These are phyloP conservation scores for Penicillium oxalicum DNA, from an alignment of 2,329 filamentous ascomycete species.

Conservation along the genomic window DNA sequence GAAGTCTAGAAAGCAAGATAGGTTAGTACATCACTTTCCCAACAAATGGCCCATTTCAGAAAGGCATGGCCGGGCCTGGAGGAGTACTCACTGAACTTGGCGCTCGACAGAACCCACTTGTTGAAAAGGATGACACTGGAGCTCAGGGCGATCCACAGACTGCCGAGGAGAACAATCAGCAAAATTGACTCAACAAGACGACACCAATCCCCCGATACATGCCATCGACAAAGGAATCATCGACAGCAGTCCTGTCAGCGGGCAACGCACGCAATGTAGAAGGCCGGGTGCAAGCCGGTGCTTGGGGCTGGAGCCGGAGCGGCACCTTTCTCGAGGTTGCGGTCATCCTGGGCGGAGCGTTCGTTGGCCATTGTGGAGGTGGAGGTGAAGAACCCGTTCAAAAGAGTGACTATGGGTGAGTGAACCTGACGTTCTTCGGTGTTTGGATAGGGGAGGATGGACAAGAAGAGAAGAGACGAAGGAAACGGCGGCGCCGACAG, in stretches of 20 bases:
- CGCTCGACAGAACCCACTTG: slow-evolving; percentile 88
- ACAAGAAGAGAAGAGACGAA: slow-evolving; percentile 8
- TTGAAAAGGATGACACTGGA: slow-evolving; percentile 97
- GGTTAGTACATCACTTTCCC: slow-evolving; percentile 5
- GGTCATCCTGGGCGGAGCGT: slow-evolving; percentile 22
- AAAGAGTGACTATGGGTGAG: slow-evolving; percentile 24
- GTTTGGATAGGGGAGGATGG: slow-evolving; percentile 4
- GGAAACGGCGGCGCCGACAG: not conserved
- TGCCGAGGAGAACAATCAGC: slow-evolving; percentile 33
- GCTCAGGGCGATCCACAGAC: slow-evolving; percentile 83
- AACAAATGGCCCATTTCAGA: not conserved
- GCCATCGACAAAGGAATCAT: too few species aligned
- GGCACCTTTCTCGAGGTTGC: slow-evolving; percentile 21
- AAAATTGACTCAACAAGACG: slow-evolving; percentile 3
- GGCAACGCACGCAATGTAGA: slow-evolving; percentile 27
- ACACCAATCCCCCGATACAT: not conserved
- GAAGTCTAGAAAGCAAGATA: slow-evolving; percentile 32
- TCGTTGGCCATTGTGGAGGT: slow-evolving; percentile 19
- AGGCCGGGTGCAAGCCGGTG: slow-evolving; percentile 23
- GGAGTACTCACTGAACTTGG: slow-evolving; percentile 65
- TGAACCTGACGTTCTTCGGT: slow-evolving; percentile 2
- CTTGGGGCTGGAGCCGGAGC: slow-evolving; percentile 13
- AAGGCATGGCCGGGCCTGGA: not conserved
- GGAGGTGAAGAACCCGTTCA: slow-evolving; percentile 8
- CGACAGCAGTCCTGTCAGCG: not conserved